Base-by-base conservation (phyloP, 306 rosid species). In the Ziziphus jujuba region DNA sequence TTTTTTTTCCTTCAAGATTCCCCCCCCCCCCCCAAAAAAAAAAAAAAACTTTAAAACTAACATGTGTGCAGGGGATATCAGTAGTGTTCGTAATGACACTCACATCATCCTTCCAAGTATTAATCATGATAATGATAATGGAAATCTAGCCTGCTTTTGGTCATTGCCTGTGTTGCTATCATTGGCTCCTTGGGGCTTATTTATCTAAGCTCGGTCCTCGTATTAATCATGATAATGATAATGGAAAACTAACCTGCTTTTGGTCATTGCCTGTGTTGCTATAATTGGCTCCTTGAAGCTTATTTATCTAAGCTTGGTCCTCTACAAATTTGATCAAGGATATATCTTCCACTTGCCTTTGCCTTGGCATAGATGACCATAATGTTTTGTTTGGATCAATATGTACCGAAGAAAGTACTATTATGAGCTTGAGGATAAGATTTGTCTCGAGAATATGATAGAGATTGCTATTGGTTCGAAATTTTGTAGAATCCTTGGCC, bases 31-130 rank as follows among this genome's bases (percentile, higher is more conserved):
- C n/a, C n/a, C n/a, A n/a, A n/a, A n/a, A n/a, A n/a, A n/a, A n/a
- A n/a, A n/a, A n/a, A n/a, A n/a, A n/a, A n/a, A n/a, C n/a, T n/a
- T n/a, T n/a, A n/a, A n/a, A n/a, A n/a, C n/a, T n/a, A n/a, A n/a
- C n/a, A n/a, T n/a, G 24, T 17, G 9, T 70, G 56, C 81, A 92
- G 95, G 98, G 10, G 98, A 28, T 1, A 28, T 28, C 95, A 6
- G 98, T 92, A 85, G 91, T 87, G 75, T 82, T 92, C 57, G 98
- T 92, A 1, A 92, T 92, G 98, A 73, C 87, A 17, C 83, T 89
- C 5, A 89, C 95, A 35, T 87, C 92, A 7, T 56, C 75, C 7
- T 81, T 92, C 25, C 72, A 89, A 0, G 88, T 84, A 8, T 71
- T 92, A 45, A 83, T 87, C 79, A 92, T 92, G 96, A 67, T 79